A percentile compares a stretch with the other conserved stretches of the same genome.
Conservation (phyloP, 225 moss, liverwort and hornwort species). For the Physcomitrium patens region DNA sequence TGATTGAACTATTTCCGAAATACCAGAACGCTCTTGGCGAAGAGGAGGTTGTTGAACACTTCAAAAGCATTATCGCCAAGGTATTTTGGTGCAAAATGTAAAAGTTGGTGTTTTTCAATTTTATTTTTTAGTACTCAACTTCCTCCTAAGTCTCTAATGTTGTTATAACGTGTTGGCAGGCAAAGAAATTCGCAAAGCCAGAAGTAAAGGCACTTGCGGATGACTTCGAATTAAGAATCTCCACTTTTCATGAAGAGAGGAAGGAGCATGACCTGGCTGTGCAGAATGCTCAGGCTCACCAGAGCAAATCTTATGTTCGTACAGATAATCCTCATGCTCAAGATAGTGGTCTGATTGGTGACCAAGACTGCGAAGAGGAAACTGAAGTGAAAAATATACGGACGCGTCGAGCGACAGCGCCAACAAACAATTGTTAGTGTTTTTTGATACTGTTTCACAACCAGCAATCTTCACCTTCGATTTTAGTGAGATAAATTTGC, state of each 20-base stretch:
- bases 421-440: conserved; percentile 30
- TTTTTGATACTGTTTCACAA: neutral
- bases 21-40: conserved; percentile 91
- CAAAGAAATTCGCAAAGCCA: conserved; percentile 81
- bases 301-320: conserved; percentile 46
- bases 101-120: conserved; percentile 13
- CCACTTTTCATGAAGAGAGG: conserved; percentile 72
- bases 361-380: conserved; percentile 2
- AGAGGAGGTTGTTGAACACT: conserved; percentile 78
- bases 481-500: neutral
- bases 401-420: conserved; percentile 18
- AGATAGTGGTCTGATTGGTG: conserved; percentile 27
- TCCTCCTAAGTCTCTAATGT: conserved; percentile 30
- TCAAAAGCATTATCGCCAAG: conserved; percentile 81
- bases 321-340: conserved; percentile 29
- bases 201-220: conserved; percentile 76
- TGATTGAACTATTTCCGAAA: conserved; percentile 79
- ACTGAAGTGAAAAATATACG: conserved; percentile 3
- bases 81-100: conserved; percentile 35
- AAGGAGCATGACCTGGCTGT: conserved; percentile 78
- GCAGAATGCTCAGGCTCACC: conserved; percentile 81
- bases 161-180: conserved; percentile 44
- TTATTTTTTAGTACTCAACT: conserved; percentile 15
- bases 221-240: conserved; percentile 78
- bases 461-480: neutral